These are phyloP conservation scores for Annulohypoxylon stygium DNA, from an alignment of 495 filamentous ascomycete species.

Conservation along the genomic window DNA sequence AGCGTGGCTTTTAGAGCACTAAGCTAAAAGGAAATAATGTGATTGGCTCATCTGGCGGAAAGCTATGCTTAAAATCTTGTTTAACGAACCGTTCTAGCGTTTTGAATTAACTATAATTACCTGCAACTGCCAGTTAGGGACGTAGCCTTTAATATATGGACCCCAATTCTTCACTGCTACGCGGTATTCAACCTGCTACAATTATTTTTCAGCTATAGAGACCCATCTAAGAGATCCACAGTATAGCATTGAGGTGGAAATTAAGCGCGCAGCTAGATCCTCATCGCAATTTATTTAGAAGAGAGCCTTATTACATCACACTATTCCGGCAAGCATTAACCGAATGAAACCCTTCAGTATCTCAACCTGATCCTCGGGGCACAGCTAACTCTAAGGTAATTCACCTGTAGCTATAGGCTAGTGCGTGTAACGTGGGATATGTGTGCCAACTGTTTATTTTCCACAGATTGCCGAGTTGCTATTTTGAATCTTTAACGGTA, in stretches of 20 bases:
- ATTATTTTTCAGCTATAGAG: neutral
- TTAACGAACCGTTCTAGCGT: neutral
- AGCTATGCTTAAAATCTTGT: neutral
- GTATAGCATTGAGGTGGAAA: neutral
- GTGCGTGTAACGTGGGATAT: neutral
- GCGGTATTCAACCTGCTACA: neutral
- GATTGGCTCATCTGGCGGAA: neutral
- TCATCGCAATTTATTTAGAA: neutral
- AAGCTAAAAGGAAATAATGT: neutral
- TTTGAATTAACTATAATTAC: neutral
- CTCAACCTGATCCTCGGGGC: neutral
- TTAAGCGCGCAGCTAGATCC: neutral
- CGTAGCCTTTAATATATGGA: neutral
- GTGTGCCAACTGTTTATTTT: neutral
- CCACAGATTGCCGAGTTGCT: neutral
- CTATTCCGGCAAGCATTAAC: neutral
- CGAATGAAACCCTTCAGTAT: neutral
- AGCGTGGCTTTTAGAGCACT: neutral
- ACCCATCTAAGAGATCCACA: no score
- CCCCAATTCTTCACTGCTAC: neutral
- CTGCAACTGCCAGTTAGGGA: neutral
- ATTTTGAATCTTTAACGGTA: neutral
- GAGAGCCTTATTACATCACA: neutral
- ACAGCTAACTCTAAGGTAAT: neutral
- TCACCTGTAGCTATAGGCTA: neutral